Percentiles rank a stretch among this genome's conserved stretches.
Conservation (phyloP, 2,329 filamentous ascomycete genomes). For the Knoxdaviesia capensis region DNA sequence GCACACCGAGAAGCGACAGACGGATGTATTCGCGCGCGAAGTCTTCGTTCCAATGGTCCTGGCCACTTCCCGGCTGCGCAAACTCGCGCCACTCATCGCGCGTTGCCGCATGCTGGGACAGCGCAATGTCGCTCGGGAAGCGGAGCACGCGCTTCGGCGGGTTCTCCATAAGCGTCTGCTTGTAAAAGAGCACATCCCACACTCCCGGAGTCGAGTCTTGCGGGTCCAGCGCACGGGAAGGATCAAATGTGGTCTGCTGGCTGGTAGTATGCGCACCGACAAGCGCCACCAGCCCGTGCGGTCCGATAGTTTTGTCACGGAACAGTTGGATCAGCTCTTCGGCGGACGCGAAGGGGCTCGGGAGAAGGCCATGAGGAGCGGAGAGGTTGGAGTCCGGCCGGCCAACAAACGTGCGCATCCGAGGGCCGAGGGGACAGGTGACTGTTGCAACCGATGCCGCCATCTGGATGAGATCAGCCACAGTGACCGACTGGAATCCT, state of each 20-base stretch:
- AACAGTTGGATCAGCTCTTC: conserved; percentile 27
- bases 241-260: conserved; percentile 24
- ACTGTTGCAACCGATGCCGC: conserved; percentile 28
- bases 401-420: conserved; percentile 28
- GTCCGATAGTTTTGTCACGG: conserved; percentile 29
- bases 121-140: conserved; percentile 19
- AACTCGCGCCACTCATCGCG: conserved; percentile 17
- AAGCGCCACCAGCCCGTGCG: conserved; percentile 28
- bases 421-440: conserved; percentile 22
- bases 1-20: conserved; percentile 31
- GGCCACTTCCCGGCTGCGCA: conserved; percentile 11
- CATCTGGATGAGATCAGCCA: conserved; percentile 34
- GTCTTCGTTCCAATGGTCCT: conserved; percentile 22
- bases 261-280: conserved; percentile 32
- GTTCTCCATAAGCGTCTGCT: conserved; percentile 14
- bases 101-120: conserved; percentile 17
- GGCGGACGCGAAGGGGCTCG: conserved; percentile 20
- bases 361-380: conserved; percentile 20
- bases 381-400: conserved; percentile 21
- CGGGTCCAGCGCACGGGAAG: conserved; percentile 17
- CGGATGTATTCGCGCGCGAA: conserved; percentile 32
- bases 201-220: conserved; percentile 31
- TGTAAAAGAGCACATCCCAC: conserved; percentile 32
- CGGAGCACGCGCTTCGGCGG: conserved; percentile 17
- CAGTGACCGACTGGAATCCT: conserved; percentile 19